phyloP scores from a whole-genome alignment of 768 basidiomycete species.

The Phlebiopsis gigantea region DNA sequence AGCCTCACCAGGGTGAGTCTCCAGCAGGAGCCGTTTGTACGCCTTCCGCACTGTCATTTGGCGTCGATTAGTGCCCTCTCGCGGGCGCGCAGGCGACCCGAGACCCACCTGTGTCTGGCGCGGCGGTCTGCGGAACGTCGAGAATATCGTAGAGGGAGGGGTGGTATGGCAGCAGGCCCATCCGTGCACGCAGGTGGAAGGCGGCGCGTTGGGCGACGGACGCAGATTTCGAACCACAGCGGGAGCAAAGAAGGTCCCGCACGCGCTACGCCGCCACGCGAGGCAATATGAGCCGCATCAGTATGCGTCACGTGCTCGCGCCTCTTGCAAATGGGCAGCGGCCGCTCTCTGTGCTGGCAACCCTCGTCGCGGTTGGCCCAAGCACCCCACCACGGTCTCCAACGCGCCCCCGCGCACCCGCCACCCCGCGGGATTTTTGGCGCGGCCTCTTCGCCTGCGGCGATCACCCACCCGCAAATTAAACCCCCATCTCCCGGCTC shows the following conservation, averaged over 20 bases:
- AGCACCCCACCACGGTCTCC: background rate
- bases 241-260: background rate
- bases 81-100: background rate
- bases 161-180: slow-evolving; percentile 19
- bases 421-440: background rate
- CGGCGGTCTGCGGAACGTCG: slow-evolving; percentile 20
- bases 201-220: background rate
- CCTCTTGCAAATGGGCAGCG: slow-evolving; percentile 2
- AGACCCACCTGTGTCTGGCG: slow-evolving; percentile 25
- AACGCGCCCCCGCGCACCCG: background rate
- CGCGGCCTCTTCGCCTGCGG: background rate
- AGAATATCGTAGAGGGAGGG: slow-evolving; percentile 26
- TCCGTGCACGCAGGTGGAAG: background rate
- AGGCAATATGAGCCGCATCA: background rate
- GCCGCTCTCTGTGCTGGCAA: slow-evolving; percentile 2
- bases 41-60: slow-evolving; percentile 24
- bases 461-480: background rate
- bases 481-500: background rate
- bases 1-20: slow-evolving; percentile 26
- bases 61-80: background rate
- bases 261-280: background rate
- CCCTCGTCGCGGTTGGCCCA: background rate
- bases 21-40: slow-evolving; percentile 24
- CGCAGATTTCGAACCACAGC: background rate
- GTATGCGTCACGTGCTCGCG: slow-evolving; percentile 5